phyloP scores from a whole-genome alignment of 2,329 filamentous ascomycete genomes.

The Hymenoscyphus fraxineus region DNA sequence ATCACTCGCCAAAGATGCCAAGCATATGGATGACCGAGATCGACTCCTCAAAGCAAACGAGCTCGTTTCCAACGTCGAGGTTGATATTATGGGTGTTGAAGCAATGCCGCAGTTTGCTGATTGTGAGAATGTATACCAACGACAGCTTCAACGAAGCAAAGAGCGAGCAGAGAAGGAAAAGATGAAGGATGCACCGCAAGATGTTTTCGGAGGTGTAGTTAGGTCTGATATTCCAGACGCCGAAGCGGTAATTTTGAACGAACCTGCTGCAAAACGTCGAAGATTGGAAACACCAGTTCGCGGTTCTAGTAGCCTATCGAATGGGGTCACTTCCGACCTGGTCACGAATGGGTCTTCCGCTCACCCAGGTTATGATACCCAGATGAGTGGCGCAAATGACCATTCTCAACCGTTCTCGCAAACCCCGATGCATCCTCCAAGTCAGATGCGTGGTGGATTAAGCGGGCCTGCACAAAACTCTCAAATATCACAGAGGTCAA shows the following conservation, averaged over 20 bases:
- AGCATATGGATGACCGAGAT: conserved; percentile 76
- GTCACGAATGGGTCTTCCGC: conserved; percentile 55
- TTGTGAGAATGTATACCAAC: conserved; percentile 76
- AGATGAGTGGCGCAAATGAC: conserved; percentile 57
- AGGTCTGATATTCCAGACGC: conserved; percentile 46
- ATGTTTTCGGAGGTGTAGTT: conserved; percentile 33
- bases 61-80: conserved; percentile 86
- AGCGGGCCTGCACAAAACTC: conserved; percentile 46
- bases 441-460: conserved; percentile 39
- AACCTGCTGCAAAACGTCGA: conserved; percentile 52
- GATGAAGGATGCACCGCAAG: conserved; percentile 40
- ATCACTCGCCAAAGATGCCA: conserved; percentile 78
- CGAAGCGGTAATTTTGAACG: conserved; percentile 55
- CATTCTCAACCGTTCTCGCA: conserved; percentile 38
- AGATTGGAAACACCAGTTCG: conserved; percentile 37
- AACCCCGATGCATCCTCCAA: conserved; percentile 49
- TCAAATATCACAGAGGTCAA: conserved; percentile 58
- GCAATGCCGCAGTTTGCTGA: conserved; percentile 63
- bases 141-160: conserved; percentile 63
- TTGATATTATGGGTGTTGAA: conserved; percentile 79
- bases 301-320: conserved; percentile 53
- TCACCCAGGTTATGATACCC: conserved; percentile 48
- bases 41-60: conserved; percentile 85
- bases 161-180: conserved; percentile 57
- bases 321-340: conserved; percentile 48